phyloP scores from a whole-genome alignment of 139 green algal species.

The Chlorella vulgaris region DNA sequence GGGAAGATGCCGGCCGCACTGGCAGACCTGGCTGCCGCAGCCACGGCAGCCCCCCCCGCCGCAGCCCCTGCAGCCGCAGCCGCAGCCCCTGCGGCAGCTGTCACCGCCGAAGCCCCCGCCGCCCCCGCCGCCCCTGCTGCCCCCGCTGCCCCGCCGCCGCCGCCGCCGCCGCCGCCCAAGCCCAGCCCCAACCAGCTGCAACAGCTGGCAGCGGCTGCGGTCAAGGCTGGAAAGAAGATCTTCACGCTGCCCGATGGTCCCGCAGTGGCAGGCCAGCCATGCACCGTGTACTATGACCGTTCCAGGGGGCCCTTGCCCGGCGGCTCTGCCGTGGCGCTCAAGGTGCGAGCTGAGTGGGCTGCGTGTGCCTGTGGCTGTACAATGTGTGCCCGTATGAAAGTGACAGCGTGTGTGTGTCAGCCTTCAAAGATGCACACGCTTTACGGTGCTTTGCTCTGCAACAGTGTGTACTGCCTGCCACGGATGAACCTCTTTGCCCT shows the following conservation, averaged over 20 bases:
- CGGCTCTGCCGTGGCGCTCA: slow-evolving; percentile 54
- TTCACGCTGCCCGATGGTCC: slow-evolving; percentile 48
- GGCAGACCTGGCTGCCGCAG: neutral
- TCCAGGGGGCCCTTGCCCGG: slow-evolving; percentile 56
- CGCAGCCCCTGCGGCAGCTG: neutral
- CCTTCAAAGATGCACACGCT: no score
- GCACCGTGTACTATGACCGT: slow-evolving; percentile 76
- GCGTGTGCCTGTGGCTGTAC: no score
- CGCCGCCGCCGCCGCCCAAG: neutral
- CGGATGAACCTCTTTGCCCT: no score
- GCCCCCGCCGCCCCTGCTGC: slow-evolving; percentile 1
- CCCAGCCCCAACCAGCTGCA: slow-evolving; percentile 32
- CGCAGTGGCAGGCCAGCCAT: slow-evolving; percentile 39
- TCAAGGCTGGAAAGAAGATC: slow-evolving; percentile 24
- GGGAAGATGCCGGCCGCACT: neutral
- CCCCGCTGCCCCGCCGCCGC: neutral
- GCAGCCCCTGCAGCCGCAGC: neutral
- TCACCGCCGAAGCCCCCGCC: neutral
- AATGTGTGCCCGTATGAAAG: no score
- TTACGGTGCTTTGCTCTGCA: no score
- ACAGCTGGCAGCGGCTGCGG: slow-evolving; percentile 33
- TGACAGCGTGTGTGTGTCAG: no score
- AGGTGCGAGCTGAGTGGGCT: slow-evolving; percentile 58
- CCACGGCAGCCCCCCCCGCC: neutral
- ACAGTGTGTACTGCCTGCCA: no score